Percentiles rank a stretch among this genome's conserved stretches.
Conservation (phyloP, 495 filamentous ascomycete species). For the Annulohypoxylon bovei region DNA sequence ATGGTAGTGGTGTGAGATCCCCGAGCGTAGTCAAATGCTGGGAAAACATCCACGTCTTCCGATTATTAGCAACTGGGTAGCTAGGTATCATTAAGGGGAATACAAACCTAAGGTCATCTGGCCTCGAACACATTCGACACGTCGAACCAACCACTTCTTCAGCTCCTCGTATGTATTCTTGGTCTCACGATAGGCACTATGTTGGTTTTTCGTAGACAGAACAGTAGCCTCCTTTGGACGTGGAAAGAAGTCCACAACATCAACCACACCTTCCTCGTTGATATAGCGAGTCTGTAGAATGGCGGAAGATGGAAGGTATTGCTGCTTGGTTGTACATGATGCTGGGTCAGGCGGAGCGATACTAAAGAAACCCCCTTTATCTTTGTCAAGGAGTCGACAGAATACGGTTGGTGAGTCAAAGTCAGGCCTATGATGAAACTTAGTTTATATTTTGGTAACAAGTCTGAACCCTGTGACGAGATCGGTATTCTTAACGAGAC, state of each 20-base stretch:
- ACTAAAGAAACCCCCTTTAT: conserved; percentile 75
- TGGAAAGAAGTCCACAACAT: conserved; percentile 78
- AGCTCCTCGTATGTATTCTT: conserved; percentile 61
- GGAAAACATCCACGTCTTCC: conserved; percentile 70
- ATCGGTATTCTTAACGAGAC: background rate
- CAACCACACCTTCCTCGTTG: conserved; percentile 74
- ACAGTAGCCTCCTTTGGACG: conserved; percentile 61
- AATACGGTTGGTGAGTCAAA: conserved; percentile 75
- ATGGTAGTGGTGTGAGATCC: conserved; percentile 65
- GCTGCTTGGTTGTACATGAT: conserved; percentile 69
- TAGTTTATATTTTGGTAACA: conserved; percentile 4
- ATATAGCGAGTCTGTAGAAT: conserved; percentile 77
- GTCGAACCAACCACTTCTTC: conserved; percentile 70
- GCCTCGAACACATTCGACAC: conserved; percentile 75
- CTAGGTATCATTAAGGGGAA: background rate
- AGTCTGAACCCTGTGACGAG: background rate
- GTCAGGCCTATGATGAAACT: conserved; percentile 62
- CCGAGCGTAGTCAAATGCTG: conserved; percentile 74
- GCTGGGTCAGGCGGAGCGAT: conserved; percentile 61
- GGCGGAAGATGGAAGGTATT: conserved; percentile 76
- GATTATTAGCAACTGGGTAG: conserved; percentile 1
- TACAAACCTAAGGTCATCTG: conserved; percentile 60
- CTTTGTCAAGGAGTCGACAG: conserved; percentile 73
- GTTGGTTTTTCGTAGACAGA: conserved; percentile 53
- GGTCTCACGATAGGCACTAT: conserved; percentile 62